Percentiles rank a stretch among this genome's conserved stretches.
These are phyloP conservation scores for Harringtonia lauricola DNA, from an alignment of 2,329 filamentous ascomycete species.

Conservation along the genomic window DNA sequence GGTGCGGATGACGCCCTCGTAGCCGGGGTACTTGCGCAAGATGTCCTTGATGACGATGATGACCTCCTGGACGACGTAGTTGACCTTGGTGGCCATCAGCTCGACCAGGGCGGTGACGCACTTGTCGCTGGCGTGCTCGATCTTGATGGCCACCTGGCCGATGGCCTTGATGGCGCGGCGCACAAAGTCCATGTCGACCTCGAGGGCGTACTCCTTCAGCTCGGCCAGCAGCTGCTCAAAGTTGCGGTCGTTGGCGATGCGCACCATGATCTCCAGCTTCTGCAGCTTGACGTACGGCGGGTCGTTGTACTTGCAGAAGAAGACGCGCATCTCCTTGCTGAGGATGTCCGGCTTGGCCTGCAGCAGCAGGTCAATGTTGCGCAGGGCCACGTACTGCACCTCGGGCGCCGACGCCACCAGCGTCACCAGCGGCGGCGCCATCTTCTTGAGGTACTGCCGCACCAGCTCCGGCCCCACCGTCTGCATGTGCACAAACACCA, in stretches of 20 bases:
- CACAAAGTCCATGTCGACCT: slow-evolving; percentile 99
- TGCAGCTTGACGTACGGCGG: slow-evolving; percentile 95
- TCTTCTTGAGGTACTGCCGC: slow-evolving; percentile 89
- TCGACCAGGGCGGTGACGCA: slow-evolving; percentile 91
- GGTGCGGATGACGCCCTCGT: slow-evolving; percentile 94
- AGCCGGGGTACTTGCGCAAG: slow-evolving; percentile 92
- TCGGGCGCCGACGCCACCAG: slow-evolving; percentile 91
- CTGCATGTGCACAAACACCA: slow-evolving; percentile 94
- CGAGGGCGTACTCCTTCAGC: slow-evolving; percentile 91
- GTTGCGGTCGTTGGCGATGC: slow-evolving; percentile 95
- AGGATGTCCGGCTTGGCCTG: slow-evolving; percentile 95
- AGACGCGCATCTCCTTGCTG: slow-evolving; percentile 93
- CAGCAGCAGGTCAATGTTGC: slow-evolving; percentile 91
- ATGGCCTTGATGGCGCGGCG: slow-evolving; percentile 90
- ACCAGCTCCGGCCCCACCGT: slow-evolving; percentile 66
- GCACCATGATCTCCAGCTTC: slow-evolving; percentile 98
- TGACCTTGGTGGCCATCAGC: slow-evolving; percentile 93
- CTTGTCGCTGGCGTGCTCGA: slow-evolving; percentile 87
- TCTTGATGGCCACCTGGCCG: slow-evolving; percentile 97
- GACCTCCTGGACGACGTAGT: slow-evolving; percentile 97
- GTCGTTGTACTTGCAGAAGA: slow-evolving; percentile 99
- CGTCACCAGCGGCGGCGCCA: slow-evolving; percentile 93
- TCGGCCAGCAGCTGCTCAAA: slow-evolving; percentile 91
- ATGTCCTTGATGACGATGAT: slow-evolving; percentile 99
- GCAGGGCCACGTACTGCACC: slow-evolving; percentile 92